Base-by-base conservation (phyloP, 1,139 yeast species). In the Debaryomyces nepalensis region DNA sequence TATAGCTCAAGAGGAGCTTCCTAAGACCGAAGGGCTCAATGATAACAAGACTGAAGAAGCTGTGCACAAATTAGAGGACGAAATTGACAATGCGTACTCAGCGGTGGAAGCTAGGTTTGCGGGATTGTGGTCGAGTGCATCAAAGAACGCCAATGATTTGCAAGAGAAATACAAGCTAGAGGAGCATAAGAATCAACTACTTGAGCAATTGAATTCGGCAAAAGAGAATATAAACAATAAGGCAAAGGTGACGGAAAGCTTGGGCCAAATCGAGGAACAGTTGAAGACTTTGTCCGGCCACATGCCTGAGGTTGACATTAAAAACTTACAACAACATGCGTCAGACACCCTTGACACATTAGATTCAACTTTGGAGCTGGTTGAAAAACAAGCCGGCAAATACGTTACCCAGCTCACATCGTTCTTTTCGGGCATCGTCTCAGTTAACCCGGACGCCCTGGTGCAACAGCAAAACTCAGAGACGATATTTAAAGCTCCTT, bases 341-440 rank as follows among this genome's bases (percentile, higher is more conserved):
- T 81, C 74, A 51, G 55, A 58, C 40, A 83, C 84, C 39, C 69
- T 87, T 45, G 91, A 86, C 53, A 71, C 74, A 5, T 69, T 87
- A 42, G 95, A 87, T 58, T 70, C 77, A 19, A 86, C 80, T 49
- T 68, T 87, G 39, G 95, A 84, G 52, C 70, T 70, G 42, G 79
- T 87, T 7, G 95, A 84, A 55, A 75, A 75, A 45, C 70, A 71
- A 35, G 89, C 93, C 0, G 79, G 84, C 0, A 71, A 72, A 23
- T 82, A 81, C 49, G 79, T 83, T 10, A 61, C 70, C 33, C 79
- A 75, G 55, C 68, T 86, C 44, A 78, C 90, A 3, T 71, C 80
- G 4, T 77, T 84, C 51, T 68, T 85, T 39, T 72, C 80, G 33
- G 78, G 69, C 4, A 75, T 82, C 4, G 77, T 81, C 5, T 54